Conservation (phyloP, 1,139 yeast species). For the Yamadazyma diospyri region DNA sequence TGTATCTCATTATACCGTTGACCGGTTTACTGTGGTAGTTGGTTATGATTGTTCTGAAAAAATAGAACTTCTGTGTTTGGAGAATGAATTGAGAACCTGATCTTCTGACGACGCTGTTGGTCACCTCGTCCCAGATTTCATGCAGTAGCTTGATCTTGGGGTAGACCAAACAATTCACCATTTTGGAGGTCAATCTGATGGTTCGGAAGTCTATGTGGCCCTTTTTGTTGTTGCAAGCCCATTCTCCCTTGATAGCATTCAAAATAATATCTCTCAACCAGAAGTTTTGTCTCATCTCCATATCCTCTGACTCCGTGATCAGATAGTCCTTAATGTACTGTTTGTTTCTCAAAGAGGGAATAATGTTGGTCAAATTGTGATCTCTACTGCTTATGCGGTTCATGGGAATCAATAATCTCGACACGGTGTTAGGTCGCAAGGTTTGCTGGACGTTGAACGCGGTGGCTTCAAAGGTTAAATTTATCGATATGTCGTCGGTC, state of each 20-base stretch:
- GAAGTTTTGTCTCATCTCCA: constrained; percentile 55
- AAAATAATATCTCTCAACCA: constrained; percentile 77
- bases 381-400: constrained; percentile 46
- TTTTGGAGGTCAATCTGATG: constrained; percentile 53
- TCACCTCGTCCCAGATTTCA: constrained; percentile 19
- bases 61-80: constrained; percentile 46
- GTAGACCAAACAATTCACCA: constrained; percentile 48
- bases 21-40: constrained; percentile 41
- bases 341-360: constrained; percentile 73
- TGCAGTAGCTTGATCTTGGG: constrained; percentile 44
- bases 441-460: constrained; percentile 22
- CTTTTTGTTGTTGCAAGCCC: constrained; percentile 23
- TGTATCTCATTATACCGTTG: constrained; percentile 61
- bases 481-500: constrained; percentile 39
- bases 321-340: constrained; percentile 70
- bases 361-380: constrained; percentile 45
- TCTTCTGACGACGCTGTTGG: constrained; percentile 8
- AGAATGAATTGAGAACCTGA: constrained; percentile 25
- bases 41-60: constrained; percentile 40
- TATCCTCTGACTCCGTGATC: constrained; percentile 52
- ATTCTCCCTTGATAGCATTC: constrained; percentile 51
- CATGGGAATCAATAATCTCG: constrained; percentile 68
- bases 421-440: constrained; percentile 49
- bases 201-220: constrained; percentile 69
- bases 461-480: constrained; percentile 18